Base-by-base conservation (phyloP, 1,139 yeast species). In the Sugiyamaella neomexicana region DNA sequence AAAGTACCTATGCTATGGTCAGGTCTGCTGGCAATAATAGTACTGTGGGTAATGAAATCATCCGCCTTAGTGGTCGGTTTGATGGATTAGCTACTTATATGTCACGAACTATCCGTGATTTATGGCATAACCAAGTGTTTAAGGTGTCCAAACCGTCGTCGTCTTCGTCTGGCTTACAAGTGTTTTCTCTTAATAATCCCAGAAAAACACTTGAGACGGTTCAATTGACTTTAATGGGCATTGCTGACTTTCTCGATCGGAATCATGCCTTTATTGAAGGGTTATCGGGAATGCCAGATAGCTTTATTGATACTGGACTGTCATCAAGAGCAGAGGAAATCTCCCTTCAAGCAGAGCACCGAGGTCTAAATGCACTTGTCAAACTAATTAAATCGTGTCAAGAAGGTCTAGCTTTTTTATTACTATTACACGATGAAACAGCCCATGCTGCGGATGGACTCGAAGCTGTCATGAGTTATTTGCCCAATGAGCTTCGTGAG, bases 291-390 rank as follows among this genome's bases (percentile, higher is more conserved):
- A 71, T 72, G 7, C 72, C 73, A 1, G 69, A 68, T 31, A 61
- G 43, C 55, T 62, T 34, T 60, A 62, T 51, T 46, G 45, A 41
- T 17, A 20, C 38, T 15, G 46, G 51, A 17, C 29, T 47, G 6
- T 41, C 47, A 2, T 41, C 52, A 29, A 36, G 52, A 42, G 52
- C 29, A 6, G 52, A 67, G 23, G 95, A 88, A 64, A 80, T 86
- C 41, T 88, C 96, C 46, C 75, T 86, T 60, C 91, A 95, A 70
- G 96, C 97, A 1, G 99, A 93, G 67, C 93, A 89, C 64, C 83
- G 91, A 64, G 96, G 96, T 8, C 81, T 93, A 62, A 84, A 86
- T 31, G 83, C 97, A 0, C 75, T 95, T 44, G 77, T 89, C 47
- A 85, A 86, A 62, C 80, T 93, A 6, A 79, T 91, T 56, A 82